Percentiles rank a stretch among this genome's conserved stretches.
Evolutionary conservation across 306 rosid species (phyloP).

Genomic region (Cicer bijugum): DNA sequence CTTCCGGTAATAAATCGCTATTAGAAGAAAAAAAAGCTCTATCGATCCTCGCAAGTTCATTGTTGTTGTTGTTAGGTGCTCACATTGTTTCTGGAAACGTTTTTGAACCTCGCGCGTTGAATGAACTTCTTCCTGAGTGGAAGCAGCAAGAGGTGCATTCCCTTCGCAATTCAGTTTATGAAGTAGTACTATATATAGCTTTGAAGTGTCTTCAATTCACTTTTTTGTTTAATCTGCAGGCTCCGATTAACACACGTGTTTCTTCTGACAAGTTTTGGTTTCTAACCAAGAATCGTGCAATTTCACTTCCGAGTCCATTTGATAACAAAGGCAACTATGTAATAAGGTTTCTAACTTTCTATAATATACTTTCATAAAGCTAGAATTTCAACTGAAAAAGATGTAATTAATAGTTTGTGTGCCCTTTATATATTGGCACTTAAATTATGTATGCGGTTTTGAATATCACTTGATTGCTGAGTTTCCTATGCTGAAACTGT

Average conservation of each 20-base stretch:
- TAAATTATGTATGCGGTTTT: neutral
- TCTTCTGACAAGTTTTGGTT: slow-evolving; percentile 89
- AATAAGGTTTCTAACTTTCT: slow-evolving; percentile 82
- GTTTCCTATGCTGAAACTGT: slow-evolving; percentile 33
- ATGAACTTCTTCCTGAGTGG: slow-evolving; percentile 91
- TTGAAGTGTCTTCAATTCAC: neutral
- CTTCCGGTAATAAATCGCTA: neutral
- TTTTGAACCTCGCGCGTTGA: slow-evolving; percentile 86
- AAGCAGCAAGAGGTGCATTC: slow-evolving; percentile 71
- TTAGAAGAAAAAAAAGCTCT: neutral
- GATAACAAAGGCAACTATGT: slow-evolving; percentile 82
- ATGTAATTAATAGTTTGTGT: slow-evolving; percentile 25
- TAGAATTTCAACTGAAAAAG: neutral
- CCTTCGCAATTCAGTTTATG: neutral
- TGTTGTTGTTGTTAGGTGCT: slow-evolving; percentile 63
- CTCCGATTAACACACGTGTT: slow-evolving; percentile 80
- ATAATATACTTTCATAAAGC: neutral
- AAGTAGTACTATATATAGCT: neutral
- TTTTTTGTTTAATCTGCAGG: slow-evolving; percentile 56
- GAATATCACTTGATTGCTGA: slow-evolving; percentile 11
- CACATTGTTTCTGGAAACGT: slow-evolving; percentile 93
- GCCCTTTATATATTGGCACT: neutral
- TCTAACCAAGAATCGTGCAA: slow-evolving; percentile 77
- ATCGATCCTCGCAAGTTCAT: slow-evolving; percentile 1
- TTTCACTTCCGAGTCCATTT: slow-evolving; percentile 84